Evolutionary conservation across 495 filamentous ascomycete genomes (phyloP), one percentile per base, ranked within the genome.

Genomic region (Pseudomonodictys pantanalensis): DNA sequence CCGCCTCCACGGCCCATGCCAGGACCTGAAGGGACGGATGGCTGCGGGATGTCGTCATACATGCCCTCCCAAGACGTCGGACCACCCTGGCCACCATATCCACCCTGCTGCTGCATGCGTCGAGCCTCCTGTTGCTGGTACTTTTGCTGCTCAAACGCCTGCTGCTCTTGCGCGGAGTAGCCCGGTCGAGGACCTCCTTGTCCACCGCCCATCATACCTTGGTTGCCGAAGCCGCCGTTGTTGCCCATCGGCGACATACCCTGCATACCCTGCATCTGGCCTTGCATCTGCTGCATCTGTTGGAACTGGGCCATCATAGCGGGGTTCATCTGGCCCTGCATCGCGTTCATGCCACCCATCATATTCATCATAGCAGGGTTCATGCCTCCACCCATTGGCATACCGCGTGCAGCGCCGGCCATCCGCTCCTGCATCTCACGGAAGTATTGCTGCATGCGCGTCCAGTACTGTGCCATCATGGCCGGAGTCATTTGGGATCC

Each of bases 11-110:
- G 55, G 61, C 23, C 45, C 44, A 82, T 78, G 41, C 82, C 76
- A 22, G 80, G 80, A 46, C 81, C 81, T 2, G 73, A 70, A 12
- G 66, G 66, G 48, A 86, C 81, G 55, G 86, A 84, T 8, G 91
- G 91, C 67, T 92, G 91, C 22, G 95, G 95, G 1, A 96, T 91
- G 70, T 97, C 93, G 70, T 98, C 93, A 72, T 98, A 98, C 93
- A 98, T 98, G 53, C 93, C 93, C 72, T 98, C 93, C 92, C 93
- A 97, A 22, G 86, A 90, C 22, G 89, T 92, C 23, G 87, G 86
- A 3, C 79, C 80, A 35, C 80, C 81, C 25, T 61, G 42, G 46
- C 50, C 71, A 56, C 65, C 68, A 49, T 69, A 69, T n/a, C 64
- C 68, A 23, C 42, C 56, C 41, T 35, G 22, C 22, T 71, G 68